Base-by-base conservation (phyloP, 768 basidiomycete species). In the Auricularia sp. region DNA sequence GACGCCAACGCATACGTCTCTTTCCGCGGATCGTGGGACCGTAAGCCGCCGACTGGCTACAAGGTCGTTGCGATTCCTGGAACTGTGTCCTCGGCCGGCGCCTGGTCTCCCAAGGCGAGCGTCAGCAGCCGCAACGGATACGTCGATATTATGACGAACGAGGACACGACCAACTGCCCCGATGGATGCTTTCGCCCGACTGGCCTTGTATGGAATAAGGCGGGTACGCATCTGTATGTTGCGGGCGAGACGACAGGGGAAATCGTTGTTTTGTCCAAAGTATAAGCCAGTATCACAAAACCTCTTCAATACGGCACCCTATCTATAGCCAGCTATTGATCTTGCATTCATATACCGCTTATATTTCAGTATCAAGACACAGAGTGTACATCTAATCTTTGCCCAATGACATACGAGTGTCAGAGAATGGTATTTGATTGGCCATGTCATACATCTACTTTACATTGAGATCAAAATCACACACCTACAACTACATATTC, bases 21-120 rank as follows among this genome's bases (percentile, higher is more conserved):
- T 1, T 80, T 81, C 73, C 79, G 77, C 62, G 80, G 80, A 2
- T 79, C 78, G 3, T 78, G 78, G 62, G 63, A 80, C 56, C 70
- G 79, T 6, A 67, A 66, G 7, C 79, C 79, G 14, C 79, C 79
- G 3, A 80, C 79, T 3, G 80, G 80, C 6, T 81, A 81, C 65
- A 78, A 77, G n/a, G 77, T 81, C 35, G 75, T 80, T 59, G 10
- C 34, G 24, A 35, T 59, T 14, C 56, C 56, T 5, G 56, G 56
- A 6, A 14, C 29, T 14, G 56, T 59, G 24, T 29, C 24, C 14
- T 33, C 56, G 1, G 7, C 24, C 6, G 56, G 56, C 3, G 56
- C 56, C 7, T 59, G 56, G 56, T 13, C 56, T 0, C 56, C 56
- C 21, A 59, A 35, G 29, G 56, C 56, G 0, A 35, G 33, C 0